Evolutionary conservation across 2,329 filamentous ascomycete species (phyloP).

Genomic region (Pyrenochaeta sp.): DNA sequence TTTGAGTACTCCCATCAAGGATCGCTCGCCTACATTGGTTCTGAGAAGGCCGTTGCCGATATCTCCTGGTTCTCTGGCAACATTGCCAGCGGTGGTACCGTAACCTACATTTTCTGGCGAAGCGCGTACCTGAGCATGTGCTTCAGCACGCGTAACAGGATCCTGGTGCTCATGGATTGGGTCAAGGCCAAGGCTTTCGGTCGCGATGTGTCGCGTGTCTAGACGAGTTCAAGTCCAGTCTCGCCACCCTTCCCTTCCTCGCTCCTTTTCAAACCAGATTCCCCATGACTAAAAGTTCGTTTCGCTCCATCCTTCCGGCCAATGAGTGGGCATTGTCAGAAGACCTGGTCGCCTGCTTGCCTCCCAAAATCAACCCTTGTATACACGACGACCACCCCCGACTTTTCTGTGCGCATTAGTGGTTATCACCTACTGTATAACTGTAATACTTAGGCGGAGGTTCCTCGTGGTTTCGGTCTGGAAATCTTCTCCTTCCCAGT

Average conservation of each 20-base stretch:
- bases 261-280: background rate
- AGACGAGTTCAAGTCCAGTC: slow-evolving; percentile 1
- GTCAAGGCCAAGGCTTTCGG: slow-evolving; percentile 96
- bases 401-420: slow-evolving; percentile 7
- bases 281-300: slow-evolving; percentile 9
- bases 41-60: slow-evolving; percentile 96
- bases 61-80: slow-evolving; percentile 98
- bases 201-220: slow-evolving; percentile 86
- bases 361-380: background rate
- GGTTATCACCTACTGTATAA: slow-evolving; percentile 10
- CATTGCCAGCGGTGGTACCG: slow-evolving; percentile 87
- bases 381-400: slow-evolving; percentile 1
- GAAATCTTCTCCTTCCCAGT: slow-evolving; percentile 9
- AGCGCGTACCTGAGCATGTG: slow-evolving; percentile 99
- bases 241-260: background rate
- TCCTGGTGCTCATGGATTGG: slow-evolving; percentile 94
- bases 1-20: slow-evolving; percentile 99
- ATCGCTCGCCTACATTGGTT: slow-evolving; percentile 95
- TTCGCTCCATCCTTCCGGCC: background rate
- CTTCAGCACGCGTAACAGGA: slow-evolving; percentile 97
- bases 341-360: background rate
- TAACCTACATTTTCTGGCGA: slow-evolving; percentile 99
- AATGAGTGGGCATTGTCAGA: background rate
- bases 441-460: slow-evolving; percentile 1
- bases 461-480: slow-evolving; percentile 6